These are phyloP conservation scores for Lobosporangium transversale DNA, from an alignment of 192 early-diverging fungal species.

Conservation along the genomic window DNA sequence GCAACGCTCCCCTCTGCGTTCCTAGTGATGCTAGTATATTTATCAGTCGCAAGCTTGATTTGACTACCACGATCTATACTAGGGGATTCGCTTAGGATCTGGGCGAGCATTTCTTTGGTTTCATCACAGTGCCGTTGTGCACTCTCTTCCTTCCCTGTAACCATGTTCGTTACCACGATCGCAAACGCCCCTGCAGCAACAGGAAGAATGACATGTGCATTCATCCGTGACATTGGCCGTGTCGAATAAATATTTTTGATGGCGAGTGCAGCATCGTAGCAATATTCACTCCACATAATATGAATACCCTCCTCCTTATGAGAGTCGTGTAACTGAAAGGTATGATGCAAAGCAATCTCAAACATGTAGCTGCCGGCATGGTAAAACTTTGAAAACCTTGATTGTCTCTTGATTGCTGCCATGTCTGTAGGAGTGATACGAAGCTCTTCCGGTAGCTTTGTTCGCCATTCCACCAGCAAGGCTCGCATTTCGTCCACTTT, in stretches of 20 bases:
- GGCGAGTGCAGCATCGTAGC: slow-evolving; percentile 36
- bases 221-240: slow-evolving; percentile 44
- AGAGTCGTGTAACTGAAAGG: slow-evolving; percentile 45
- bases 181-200: slow-evolving; percentile 48
- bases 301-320: slow-evolving; percentile 34
- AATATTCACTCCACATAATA: slow-evolving; percentile 39
- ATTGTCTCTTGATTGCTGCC: slow-evolving; percentile 21
- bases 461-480: slow-evolving; percentile 32
- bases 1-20: slow-evolving; percentile 11
- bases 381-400: slow-evolving; percentile 48
- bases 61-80: slow-evolving; percentile 29
- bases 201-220: slow-evolving; percentile 41
- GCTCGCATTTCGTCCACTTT: slow-evolving; percentile 41
- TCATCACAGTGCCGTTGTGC: slow-evolving; percentile 42
- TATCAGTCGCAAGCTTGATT: slow-evolving; percentile 13
- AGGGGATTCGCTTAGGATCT: slow-evolving; percentile 32
- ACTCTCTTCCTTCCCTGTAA: slow-evolving; percentile 31
- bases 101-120: slow-evolving; percentile 35
- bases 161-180: slow-evolving; percentile 35
- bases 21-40: slow-evolving; percentile 15
- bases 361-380: slow-evolving; percentile 45
- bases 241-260: slow-evolving; percentile 46
- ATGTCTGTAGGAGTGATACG: slow-evolving; percentile 32
- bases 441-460: slow-evolving; percentile 18
- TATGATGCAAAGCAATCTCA: slow-evolving; percentile 44